Percentiles rank a stretch among this genome's conserved stretches.
phyloP scores from a whole-genome alignment of 148 eudicot genomes.

The Amaranthus hypochondriacus region DNA sequence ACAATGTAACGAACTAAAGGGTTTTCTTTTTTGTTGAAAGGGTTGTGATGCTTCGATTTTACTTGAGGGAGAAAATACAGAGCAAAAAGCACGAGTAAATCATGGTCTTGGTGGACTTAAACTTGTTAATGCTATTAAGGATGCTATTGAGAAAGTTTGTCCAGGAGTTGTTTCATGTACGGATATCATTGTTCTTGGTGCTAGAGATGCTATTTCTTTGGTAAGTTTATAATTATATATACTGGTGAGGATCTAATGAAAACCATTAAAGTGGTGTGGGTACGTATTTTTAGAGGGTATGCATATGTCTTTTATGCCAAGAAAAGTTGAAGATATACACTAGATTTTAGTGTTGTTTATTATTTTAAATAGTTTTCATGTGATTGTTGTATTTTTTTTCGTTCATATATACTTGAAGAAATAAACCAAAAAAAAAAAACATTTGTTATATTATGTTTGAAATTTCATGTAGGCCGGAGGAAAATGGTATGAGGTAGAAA shows the following conservation, averaged over 20 bases:
- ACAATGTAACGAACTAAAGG: too few species aligned
- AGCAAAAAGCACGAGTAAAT: conserved; percentile 16
- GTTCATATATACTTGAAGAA: too few species aligned
- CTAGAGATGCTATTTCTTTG: conserved; percentile 34
- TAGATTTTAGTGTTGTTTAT: too few species aligned
- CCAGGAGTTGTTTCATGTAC: conserved; percentile 49
- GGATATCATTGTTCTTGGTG: conserved; percentile 35
- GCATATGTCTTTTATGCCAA: too few species aligned
- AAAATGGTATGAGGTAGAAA: conserved; percentile 17
- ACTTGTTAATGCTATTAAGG: conserved; percentile 22
- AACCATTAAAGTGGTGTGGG: too few species aligned
- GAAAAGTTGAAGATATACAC: too few species aligned
- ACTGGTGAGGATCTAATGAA: too few species aligned
- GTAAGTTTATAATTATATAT: background rate
- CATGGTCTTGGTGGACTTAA: conserved; percentile 12
- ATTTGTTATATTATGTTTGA: background rate
- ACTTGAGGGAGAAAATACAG: conserved; percentile 15
- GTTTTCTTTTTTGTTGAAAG: background rate
- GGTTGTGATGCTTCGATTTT: conserved; percentile 22
- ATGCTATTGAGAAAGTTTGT: conserved; percentile 32
- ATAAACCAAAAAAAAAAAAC: too few species aligned
- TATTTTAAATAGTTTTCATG: too few species aligned
- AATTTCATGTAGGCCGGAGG: conserved; percentile 12
- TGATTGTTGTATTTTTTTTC: too few species aligned
- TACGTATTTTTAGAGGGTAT: too few species aligned